Conservation (phyloP, 2,329 filamentous ascomycete genomes). For the Trichophyton mentagrophytes region DNA sequence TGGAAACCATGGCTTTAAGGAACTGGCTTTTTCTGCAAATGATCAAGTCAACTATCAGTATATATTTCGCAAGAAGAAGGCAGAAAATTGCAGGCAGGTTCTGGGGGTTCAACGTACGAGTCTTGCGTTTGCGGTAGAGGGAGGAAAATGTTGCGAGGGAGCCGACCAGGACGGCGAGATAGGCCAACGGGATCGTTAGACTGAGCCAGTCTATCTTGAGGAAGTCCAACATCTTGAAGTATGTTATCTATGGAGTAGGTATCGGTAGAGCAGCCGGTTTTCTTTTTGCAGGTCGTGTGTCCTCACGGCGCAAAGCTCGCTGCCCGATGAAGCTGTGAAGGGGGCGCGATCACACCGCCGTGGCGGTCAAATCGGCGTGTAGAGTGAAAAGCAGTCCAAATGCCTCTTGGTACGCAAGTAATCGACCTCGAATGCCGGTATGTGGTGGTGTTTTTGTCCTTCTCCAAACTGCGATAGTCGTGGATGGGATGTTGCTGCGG, state of each 20-base stretch:
- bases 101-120: constrained; percentile 42
- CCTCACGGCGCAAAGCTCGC: neutral
- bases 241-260: neutral
- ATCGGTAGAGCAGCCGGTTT: neutral
- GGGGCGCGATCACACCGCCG: neutral
- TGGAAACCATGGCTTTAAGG: constrained; percentile 88
- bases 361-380: neutral
- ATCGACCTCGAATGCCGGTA: neutral
- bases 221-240: constrained; percentile 41
- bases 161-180: constrained; percentile 74
- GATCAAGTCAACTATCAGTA: constrained; percentile 12
- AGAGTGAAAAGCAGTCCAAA: neutral
- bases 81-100: neutral
- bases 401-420: neutral
- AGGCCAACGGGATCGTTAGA: constrained; percentile 76
- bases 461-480: neutral
- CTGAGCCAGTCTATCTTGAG: constrained; percentile 49
- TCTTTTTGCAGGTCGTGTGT: neutral
- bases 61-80: neutral
- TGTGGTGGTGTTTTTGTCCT: neutral
- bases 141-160: constrained; percentile 85
- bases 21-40: constrained; percentile 56
- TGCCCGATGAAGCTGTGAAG: neutral
- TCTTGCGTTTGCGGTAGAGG: constrained; percentile 86
- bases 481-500: neutral